Base-by-base conservation (phyloP, 208 protist species). In the Leishmania guyanensis region DNA sequence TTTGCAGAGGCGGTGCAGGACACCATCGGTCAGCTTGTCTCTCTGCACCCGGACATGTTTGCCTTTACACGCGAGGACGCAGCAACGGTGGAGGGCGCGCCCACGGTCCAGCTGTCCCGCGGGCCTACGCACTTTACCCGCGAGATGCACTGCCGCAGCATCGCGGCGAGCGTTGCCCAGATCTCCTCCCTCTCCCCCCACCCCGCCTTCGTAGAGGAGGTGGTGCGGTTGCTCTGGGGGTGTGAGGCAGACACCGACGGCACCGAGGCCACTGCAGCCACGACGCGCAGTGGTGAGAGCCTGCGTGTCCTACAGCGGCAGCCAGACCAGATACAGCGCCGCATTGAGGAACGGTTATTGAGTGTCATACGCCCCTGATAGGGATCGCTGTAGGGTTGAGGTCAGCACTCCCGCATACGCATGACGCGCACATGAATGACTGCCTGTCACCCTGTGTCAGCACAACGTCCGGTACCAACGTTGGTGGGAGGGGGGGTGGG, bases 101-200 rank as follows among this genome's bases (percentile, higher is more conserved):
- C 56, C 2, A 22, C 62, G n/a, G 65, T 2, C 5, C 46, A 46
- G 26, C 72, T 51, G 50, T 58, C 50, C 3, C 50, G 56, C 26
- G 33, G 22, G 17, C 64, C 29, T 54, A 36, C 29, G 66, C 69
- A 64, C 5, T 69, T 79, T 26, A 85, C 84, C 2, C 78, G 58
- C 2, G 79, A 79, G 22, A 81, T 82, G 70, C 79, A 78, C 71
- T 90, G 48, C 62, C 84, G 62, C 75, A 94, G 89, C 73, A 92
- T 95, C 68, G 89, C 93, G 5, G 91, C 89, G 39, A 96, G 91
- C 76, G 75, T 96, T 64, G 78, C 85, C 2, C 77, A 78, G 3
- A 90, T 96, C 73, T 62, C 94, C 3, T 78, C 86, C n/a, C 65
- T 78, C n/a, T 96, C 93, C 1, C 48, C 75, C 4, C 89, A 91